Evolutionary conservation across 1,284 basidiomycete genomes (phyloP).

Genomic region (Filobasidium uniguttulatum): DNA sequence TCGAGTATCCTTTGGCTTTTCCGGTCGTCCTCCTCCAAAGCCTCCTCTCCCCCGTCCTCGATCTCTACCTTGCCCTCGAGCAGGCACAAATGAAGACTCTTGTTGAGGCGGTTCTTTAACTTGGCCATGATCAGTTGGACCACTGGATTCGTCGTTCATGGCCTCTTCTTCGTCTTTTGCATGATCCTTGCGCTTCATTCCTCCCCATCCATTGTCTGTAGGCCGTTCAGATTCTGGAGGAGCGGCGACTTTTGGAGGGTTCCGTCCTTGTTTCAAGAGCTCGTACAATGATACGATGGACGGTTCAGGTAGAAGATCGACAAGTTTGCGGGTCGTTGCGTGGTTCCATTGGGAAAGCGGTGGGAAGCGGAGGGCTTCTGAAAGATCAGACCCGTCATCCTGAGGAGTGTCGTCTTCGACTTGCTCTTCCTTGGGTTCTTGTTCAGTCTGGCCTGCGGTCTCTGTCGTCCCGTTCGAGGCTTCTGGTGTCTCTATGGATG

Average conservation of each 20-base stretch:
- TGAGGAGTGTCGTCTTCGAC: not conserved
- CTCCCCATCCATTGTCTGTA: constrained; percentile 39
- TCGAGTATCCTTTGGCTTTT: constrained; percentile 46
- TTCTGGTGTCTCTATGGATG: too few species aligned
- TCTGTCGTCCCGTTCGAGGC: constrained; percentile 5
- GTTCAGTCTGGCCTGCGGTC: not conserved
- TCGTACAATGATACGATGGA: constrained; percentile 51
- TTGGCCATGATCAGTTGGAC: constrained; percentile 27
- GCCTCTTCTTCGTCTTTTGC: constrained; percentile 23
- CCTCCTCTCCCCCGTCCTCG: constrained; percentile 22
- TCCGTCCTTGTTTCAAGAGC: constrained; percentile 64
- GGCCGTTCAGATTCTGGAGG: too few species aligned
- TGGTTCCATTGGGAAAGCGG: constrained; percentile 49
- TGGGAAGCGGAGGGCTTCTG: constrained; percentile 20
- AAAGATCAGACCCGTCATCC: constrained; percentile 7
- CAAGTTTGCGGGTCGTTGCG: constrained; percentile 45
- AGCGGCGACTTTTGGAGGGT: constrained; percentile 48
- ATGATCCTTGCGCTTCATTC: constrained; percentile 33
- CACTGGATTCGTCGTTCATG: constrained; percentile 17
- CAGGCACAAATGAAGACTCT: too few species aligned
- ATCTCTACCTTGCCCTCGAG: constrained; percentile 28
- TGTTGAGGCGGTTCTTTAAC: constrained; percentile 13
- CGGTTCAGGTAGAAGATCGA: constrained; percentile 50
- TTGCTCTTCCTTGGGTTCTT: constrained; percentile 4
- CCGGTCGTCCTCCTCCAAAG: constrained; percentile 23